Base-by-base conservation (phyloP, 2,329 filamentous ascomycete species). In the Aurifilum marmelostoma region DNA sequence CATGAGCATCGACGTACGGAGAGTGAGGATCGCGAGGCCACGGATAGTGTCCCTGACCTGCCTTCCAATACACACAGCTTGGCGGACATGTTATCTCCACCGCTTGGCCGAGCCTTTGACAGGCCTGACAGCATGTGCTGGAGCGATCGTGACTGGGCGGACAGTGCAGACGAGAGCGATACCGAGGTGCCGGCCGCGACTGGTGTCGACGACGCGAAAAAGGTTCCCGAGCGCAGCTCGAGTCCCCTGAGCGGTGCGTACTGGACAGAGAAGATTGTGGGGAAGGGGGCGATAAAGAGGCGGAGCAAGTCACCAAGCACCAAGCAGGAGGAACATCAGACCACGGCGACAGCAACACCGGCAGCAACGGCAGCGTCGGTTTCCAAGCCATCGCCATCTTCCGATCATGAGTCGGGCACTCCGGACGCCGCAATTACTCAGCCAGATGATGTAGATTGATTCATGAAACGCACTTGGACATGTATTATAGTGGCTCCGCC, bases 111-210 rank as follows among this genome's bases (percentile, higher is more conserved):
- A 37, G 73, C 70, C 27, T 72, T 75, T 41, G 76, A 79, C 39
- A 72, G 82, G 43, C 73, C 76, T 32, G 89, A 91, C 73, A 89
- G 87, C 3, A 81, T 85, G 66, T 84, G 83, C 4, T 92, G 90
- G 90, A 91, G 87, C 75, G 89, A 92, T 63, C 81, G 84, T 14
- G 88, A 91, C 75, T 90, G 88, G 81, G 81, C 81, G 12, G 87
- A 89, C 72, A 88, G 80, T 68, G 83, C 79, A 54, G 79, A 81
- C 58, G 83, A 84, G 68, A 84, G 79, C 74, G 83, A 81, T 12
- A 70, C 65, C 21, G 69, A 70, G 7, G 63, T 64, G 11, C 29
- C 47, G 37, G 56, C 52, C 1, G 21, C 59, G 37, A 43, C 41
- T 27, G 18, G 43, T 27, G 24, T 18, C 61, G 52, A 67, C 68